Base-by-base conservation (phyloP, 495 filamentous ascomycete genomes). In the Neurospora sp. region DNA sequence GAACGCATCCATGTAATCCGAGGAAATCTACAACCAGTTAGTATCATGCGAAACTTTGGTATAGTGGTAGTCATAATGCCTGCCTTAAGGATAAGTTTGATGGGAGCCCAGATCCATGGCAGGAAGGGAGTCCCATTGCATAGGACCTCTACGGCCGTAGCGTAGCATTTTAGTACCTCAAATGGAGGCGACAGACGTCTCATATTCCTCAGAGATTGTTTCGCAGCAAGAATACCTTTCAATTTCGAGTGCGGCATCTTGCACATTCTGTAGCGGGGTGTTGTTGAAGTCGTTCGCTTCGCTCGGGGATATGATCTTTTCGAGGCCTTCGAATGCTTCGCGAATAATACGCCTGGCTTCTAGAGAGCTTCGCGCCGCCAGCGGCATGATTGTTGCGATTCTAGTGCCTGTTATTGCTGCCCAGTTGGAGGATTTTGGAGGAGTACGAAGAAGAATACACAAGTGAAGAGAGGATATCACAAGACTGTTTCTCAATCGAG, bases 61-160 rank as follows among this genome's bases (percentile, higher is more conserved):
- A 31, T 69, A 13, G 17, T 69, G 19, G n/a, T 13, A 2, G 19
- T 2, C 17, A 37, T 5, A 21, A 70, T 15, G 15, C 39, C 8
- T 69, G 84, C 82, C 78, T 80, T 77, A 1, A 86, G 43, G 13
- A 86, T 78, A 7, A 86, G 70, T 54, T 80, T 84, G 39, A 86
- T 79, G 4, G 84, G 85, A 13, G 85, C 85, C 84, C 85, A 86
- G 6, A 85, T 72, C 79, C 81, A 86, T 8, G 84, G 79, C 4
- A 86, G 75, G 73, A 81, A 86, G 0, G 82, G 82, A 0, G 84
- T 86, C 36, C 83, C 83, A 45, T 85, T 83, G 75, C 84, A 86
- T 10, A 85, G 73, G 9, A 82, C 73, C 21, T 85, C 84, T 21
- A 86, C 78, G 1, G 71, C 34, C 45, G 82, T 82, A 7, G 83